These are phyloP conservation scores for Colletotrichum musicola DNA, from an alignment of 2,329 filamentous ascomycete species.

Conservation along the genomic window DNA sequence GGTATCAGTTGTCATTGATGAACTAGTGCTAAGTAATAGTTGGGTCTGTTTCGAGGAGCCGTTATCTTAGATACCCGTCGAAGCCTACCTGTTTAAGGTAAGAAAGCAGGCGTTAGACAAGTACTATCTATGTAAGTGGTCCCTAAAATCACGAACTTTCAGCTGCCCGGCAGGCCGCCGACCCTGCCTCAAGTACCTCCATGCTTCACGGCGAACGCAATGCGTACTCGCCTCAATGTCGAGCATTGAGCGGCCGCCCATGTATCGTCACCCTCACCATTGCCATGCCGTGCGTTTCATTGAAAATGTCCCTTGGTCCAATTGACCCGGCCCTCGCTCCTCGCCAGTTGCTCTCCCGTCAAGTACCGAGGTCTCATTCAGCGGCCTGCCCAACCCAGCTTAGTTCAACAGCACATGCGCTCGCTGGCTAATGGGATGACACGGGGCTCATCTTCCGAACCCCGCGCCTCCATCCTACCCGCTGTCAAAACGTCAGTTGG, in stretches of 20 bases:
- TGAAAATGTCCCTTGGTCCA: background rate
- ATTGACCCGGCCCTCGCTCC: background rate
- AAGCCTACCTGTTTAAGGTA: background rate
- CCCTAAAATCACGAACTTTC: too few relatives aligned
- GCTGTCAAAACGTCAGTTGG: too few relatives aligned
- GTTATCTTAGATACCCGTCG: slow-evolving; percentile 2
- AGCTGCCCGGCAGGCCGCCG: too few relatives aligned
- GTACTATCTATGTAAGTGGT: too few relatives aligned
- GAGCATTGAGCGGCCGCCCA: background rate
- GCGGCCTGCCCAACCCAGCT: slow-evolving; percentile 10
- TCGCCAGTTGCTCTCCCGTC: background rate
- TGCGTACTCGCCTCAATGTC: too few relatives aligned
- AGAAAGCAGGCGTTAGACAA: too few relatives aligned
- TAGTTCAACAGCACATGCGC: background rate
- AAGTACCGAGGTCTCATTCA: slow-evolving; percentile 4
- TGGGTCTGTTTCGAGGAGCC: background rate
- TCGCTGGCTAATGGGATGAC: too few relatives aligned
- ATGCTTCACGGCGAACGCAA: too few relatives aligned
- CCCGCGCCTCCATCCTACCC: too few relatives aligned
- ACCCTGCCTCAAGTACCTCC: too few relatives aligned
- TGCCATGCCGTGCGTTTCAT: background rate
- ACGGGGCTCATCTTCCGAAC: too few relatives aligned
- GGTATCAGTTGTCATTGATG: slow-evolving; percentile 25
- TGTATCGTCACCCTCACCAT: background rate
- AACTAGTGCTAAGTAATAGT: too few relatives aligned